These are phyloP conservation scores for Zopfia rhizophila DNA, from an alignment of 2,329 filamentous ascomycete genomes.

Conservation along the genomic window DNA sequence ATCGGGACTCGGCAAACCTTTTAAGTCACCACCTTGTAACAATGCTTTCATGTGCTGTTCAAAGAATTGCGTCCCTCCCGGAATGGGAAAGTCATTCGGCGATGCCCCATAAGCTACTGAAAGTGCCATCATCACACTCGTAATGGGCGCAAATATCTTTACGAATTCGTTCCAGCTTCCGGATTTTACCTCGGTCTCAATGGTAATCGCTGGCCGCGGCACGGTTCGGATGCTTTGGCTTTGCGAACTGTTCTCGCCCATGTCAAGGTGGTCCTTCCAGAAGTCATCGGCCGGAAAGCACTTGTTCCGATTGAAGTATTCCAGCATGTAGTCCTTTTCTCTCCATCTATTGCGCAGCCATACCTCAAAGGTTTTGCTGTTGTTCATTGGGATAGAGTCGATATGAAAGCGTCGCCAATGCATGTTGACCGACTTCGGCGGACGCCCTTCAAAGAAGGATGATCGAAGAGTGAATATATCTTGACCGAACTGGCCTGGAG, in stretches of 20 bases:
- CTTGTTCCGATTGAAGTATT: constrained; percentile 78
- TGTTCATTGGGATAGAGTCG: constrained; percentile 81
- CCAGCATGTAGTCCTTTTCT: constrained; percentile 90
- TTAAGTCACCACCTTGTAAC: constrained; percentile 43
- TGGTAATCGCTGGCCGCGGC: constrained; percentile 52
- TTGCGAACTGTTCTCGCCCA: constrained; percentile 44
- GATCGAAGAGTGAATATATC: constrained; percentile 87
- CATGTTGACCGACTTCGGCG: constrained; percentile 95
- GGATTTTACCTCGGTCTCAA: constrained; percentile 61
- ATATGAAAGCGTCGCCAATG: constrained; percentile 91
- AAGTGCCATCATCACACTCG: constrained; percentile 60
- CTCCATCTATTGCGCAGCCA: constrained; percentile 91
- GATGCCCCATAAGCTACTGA: constrained; percentile 56
- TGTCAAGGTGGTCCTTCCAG: constrained; percentile 54
- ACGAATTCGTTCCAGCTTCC: constrained; percentile 63
- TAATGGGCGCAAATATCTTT: constrained; percentile 63
- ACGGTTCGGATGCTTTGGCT: constrained; percentile 48
- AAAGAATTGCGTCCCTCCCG: constrained; percentile 47
- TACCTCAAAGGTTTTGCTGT: constrained; percentile 77
- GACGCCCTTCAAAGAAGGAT: constrained; percentile 87
- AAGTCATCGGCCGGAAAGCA: constrained; percentile 78
- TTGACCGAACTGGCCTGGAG: constrained; percentile 79
- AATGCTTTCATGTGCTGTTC: constrained; percentile 47
- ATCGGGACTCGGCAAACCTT: constrained; percentile 45
- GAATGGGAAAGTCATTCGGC: constrained; percentile 45